A percentile compares a stretch with the other conserved stretches of the same genome.
Evolutionary conservation across 2,329 filamentous ascomycete genomes (phyloP).

Genomic region (Diaporthe destruens): DNA sequence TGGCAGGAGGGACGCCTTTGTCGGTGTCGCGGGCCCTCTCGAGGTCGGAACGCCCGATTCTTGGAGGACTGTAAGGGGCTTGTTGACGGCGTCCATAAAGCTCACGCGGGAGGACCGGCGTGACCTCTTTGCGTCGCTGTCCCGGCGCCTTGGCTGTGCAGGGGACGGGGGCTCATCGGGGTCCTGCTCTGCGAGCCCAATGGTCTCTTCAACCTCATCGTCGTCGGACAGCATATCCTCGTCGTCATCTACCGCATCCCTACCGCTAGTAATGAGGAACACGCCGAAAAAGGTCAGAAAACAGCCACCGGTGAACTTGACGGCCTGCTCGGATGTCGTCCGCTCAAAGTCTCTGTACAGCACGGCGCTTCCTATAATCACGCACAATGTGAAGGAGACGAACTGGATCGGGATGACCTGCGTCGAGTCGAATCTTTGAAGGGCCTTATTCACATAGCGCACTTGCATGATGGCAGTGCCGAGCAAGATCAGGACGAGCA

Average conservation of each 20-base stretch:
- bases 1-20: slow-evolving; percentile 50
- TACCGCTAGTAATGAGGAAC: slow-evolving; percentile 94
- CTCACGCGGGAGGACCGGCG: slow-evolving; percentile 64
- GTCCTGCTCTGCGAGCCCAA: slow-evolving; percentile 69
- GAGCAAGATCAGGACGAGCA: slow-evolving; percentile 82
- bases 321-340: slow-evolving; percentile 77
- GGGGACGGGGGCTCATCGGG: slow-evolving; percentile 54
- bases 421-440: slow-evolving; percentile 96
- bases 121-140: slow-evolving; percentile 50
- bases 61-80: slow-evolving; percentile 52
- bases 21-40: slow-evolving; percentile 47
- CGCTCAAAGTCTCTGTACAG: slow-evolving; percentile 96
- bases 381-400: slow-evolving; percentile 94
- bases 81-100: slow-evolving; percentile 55
- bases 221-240: slow-evolving; percentile 67
- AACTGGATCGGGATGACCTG: slow-evolving; percentile 99
- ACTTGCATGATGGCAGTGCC: slow-evolving; percentile 95
- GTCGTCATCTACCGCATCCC: slow-evolving; percentile 70
- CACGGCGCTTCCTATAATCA: slow-evolving; percentile 93
- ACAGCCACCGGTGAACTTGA: slow-evolving; percentile 92
- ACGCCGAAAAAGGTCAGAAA: slow-evolving; percentile 94
- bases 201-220: slow-evolving; percentile 73
- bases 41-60: slow-evolving; percentile 54
- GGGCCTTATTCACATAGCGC: slow-evolving; percentile 88
- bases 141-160: slow-evolving; percentile 49